Evolutionary conservation across 257 asterid species (phyloP), one percentile per base, ranked within the genome.

Genomic region (Schizonepeta tenuifolia): DNA sequence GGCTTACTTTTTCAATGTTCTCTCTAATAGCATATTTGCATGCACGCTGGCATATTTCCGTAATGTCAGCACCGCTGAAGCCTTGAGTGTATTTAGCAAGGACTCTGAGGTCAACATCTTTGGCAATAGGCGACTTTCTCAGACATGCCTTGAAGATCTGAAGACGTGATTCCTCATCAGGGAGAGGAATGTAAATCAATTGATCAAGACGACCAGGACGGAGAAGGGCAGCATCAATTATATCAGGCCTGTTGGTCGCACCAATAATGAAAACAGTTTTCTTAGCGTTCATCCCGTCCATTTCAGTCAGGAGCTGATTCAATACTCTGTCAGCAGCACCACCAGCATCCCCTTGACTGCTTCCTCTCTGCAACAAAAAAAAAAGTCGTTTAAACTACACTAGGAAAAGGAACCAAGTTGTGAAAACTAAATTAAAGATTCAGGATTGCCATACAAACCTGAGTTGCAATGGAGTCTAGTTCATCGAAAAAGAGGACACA

Each of bases 401-500:
- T 10, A 68, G 56, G 43, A 6, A 21, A 43, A 57, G 10, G n/a
- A 60, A 58, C 24, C 35, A 9, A 41, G 28, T 26, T 56, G 5
- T 17, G 71, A 4, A 4, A 53, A 50, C 50, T 20, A 10, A 21
- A 22, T 56, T 31, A 15, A 20, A 43, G 17, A 65, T 43, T 10
- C 7, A 67, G 36, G 69, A 65, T 70, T 44, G 41, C 17, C 20
- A 65, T 44, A 76, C 69, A 15, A 58, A 92, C 98, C 98, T 92
- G 98, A 33, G 97, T 92, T 54, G 98, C 98, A 63, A 92, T 92
- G 0, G 98, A 92, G 82, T 92, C 98, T 75, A 92, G 61, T 70
- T 92, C 98, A 65, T 92, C 98, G 26, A 92, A 92, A 71, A 92
- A 92, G n/a, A 92, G 90, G 62, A 92, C 98, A 75, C 98, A 90